phyloP scores from a whole-genome alignment of 2,329 filamentous ascomycete genomes.

The Fusarium beomiforme region DNA sequence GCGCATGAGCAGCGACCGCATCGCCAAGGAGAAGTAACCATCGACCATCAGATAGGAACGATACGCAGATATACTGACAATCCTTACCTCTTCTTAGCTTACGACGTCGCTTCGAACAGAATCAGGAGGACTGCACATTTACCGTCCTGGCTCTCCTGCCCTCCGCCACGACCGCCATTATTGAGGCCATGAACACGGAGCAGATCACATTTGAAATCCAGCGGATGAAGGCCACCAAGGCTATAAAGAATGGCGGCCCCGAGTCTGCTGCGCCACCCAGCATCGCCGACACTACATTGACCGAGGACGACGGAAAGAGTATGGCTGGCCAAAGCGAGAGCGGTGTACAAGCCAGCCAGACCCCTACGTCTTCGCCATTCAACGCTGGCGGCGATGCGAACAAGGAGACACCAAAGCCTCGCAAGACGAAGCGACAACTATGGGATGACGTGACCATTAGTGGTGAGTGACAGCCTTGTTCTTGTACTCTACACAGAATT shows the following conservation, averaged over 20 bases:
- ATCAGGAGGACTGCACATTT: constrained; percentile 98
- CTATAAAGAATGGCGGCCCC: constrained; percentile 65
- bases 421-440: constrained; percentile 87
- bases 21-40: constrained; percentile 93
- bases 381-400: constrained; percentile 49
- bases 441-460: constrained; percentile 98
- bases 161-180: constrained; percentile 88
- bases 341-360: constrained; percentile 84
- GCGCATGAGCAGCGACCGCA: constrained; percentile 95
- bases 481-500: constrained; percentile 1
- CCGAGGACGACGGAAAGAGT: constrained; percentile 85
- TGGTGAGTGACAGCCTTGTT: constrained; percentile 66
- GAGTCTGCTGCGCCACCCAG: constrained; percentile 66
- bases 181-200: constrained; percentile 90
- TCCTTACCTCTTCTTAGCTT: constrained; percentile 70
- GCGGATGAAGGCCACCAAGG: constrained; percentile 82
- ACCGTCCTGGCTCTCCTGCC: constrained; percentile 96
- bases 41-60: not conserved
- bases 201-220: constrained; percentile 93
- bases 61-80: not conserved
- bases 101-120: constrained; percentile 95
- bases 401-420: constrained; percentile 58
- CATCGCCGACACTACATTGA: constrained; percentile 75
- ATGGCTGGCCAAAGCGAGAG: constrained; percentile 79
- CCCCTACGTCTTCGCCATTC: constrained; percentile 65